Evolutionary conservation across 2,329 filamentous ascomycete genomes (phyloP).

Genomic region (Fusarium subglutinans): DNA sequence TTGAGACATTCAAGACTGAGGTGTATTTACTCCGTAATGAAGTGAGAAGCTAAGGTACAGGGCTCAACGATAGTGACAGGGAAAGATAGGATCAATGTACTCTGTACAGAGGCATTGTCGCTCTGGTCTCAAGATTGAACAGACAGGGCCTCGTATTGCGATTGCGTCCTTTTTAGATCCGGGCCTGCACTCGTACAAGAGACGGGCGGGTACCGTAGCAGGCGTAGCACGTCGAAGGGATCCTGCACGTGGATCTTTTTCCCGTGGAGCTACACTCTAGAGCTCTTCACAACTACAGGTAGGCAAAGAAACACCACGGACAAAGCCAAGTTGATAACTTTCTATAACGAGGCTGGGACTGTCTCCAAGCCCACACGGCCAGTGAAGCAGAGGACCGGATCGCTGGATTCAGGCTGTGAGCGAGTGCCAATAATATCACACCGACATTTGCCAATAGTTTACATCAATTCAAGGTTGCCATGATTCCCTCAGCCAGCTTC

Average conservation of each 20-base stretch:
- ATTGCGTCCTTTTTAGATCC: background rate
- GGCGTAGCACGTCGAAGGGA: constrained; percentile 9
- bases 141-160: background rate
- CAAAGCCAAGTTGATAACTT: constrained; percentile 1
- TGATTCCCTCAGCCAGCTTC: background rate
- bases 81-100: constrained; percentile 2
- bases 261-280: constrained; percentile 11
- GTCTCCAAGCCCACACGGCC: constrained; percentile 19
- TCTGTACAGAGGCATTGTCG: background rate
- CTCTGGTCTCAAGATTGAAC: background rate
- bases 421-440: constrained; percentile 33
- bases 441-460: constrained; percentile 40
- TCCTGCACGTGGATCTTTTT: constrained; percentile 21
- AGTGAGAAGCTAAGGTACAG: constrained; percentile 3
- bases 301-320: background rate
- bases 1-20: constrained; percentile 17
- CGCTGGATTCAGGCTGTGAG: constrained; percentile 23
- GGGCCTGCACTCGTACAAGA: background rate
- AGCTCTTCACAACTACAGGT: background rate
- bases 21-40: background rate
- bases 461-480: constrained; percentile 18
- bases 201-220: constrained; percentile 11
- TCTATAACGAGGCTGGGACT: constrained; percentile 29
- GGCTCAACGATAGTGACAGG: constrained; percentile 16
- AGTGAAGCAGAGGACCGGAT: constrained; percentile 26